Evolutionary conservation across 1,284 basidiomycete genomes (phyloP), one percentile per base, ranked within the genome.

Genomic region (Malassezia yamatoensis): DNA sequence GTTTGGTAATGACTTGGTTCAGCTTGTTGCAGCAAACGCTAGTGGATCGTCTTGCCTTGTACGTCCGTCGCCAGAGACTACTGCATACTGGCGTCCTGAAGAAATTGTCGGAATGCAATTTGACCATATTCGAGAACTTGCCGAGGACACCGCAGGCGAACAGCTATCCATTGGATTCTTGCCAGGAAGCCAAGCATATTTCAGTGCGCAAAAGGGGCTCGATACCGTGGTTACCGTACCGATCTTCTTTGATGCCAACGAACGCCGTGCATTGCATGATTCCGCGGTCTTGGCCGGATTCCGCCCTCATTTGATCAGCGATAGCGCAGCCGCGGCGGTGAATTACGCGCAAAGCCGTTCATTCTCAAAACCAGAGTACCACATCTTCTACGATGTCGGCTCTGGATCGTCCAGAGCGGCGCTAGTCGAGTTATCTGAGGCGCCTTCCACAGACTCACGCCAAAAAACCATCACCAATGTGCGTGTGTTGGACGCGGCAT

Each of bases 71-170:
- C 38, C 21, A 1, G 40, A 47, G 29, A 24, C 3, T 35, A 43
- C 33, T 8, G 58, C 66, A 33, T 54, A 58, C 20, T 48, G 66
- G 48, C 57, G 81, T 18, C 83, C 86, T 16, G 90, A 96, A 70
- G 93, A 96, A 75, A 83, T 96, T 42, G 81, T 96, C 38, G 94
- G 85, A 5, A 93, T 96, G 85, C 87, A 98, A 77, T 81, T 98
- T 58, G 81, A 85, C 7, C 94, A 96, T 77, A 83, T 90, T 68
- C 87, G 86, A 62, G 82, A 85, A 49, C 82, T 98, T 20, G 93
- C 91, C 1, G 88, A 94, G 74, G 78, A 80, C 43, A 78, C 84
- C 18, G 83, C 85, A 0, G 82, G 75, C 24, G 72, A 74, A 53
- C 51, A 64, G n/a, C 51, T 67, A 24, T 65, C 61, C 24, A 56